Percentiles rank a stretch among this genome's conserved stretches.
Evolutionary conservation across 257 asterid genomes (phyloP).

Genomic region (Echites panduratus): DNA sequence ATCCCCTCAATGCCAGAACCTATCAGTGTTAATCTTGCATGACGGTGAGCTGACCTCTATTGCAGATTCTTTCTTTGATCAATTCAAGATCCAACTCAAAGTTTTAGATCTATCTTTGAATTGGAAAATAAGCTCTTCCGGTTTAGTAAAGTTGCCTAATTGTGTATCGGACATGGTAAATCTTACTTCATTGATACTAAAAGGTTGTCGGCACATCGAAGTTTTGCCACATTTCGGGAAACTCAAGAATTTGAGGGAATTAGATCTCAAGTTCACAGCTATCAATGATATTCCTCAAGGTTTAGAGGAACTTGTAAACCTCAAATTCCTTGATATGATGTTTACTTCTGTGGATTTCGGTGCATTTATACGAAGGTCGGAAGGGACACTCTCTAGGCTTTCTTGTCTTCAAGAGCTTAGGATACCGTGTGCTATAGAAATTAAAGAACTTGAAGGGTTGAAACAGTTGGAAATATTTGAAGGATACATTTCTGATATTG

Average conservation of each 20-base stretch:
- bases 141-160: slow-evolving; percentile 23
- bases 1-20: slow-evolving; percentile 26
- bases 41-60: slow-evolving; percentile 24
- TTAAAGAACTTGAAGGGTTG: slow-evolving; percentile 13
- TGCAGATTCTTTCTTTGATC: slow-evolving; percentile 25
- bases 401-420: slow-evolving; percentile 22
- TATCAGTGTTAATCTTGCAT: slow-evolving; percentile 25
- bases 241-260: slow-evolving; percentile 19
- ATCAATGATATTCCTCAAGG: slow-evolving; percentile 25
- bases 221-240: slow-evolving; percentile 22
- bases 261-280: slow-evolving; percentile 19
- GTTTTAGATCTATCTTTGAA: background rate
- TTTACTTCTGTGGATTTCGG: too few species aligned
- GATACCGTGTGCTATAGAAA: slow-evolving; percentile 14
- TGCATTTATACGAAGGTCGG: slow-evolving; percentile 6
- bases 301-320: slow-evolving; percentile 21
- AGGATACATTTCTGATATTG: slow-evolving; percentile 18
- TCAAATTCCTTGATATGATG: slow-evolving; percentile 23
- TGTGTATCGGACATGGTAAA: slow-evolving; percentile 24
- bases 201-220: slow-evolving; percentile 15
- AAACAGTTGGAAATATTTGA: too few species aligned
- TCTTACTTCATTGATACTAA: slow-evolving; percentile 23
- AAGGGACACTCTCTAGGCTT: slow-evolving; percentile 20
- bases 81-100: too few species aligned
- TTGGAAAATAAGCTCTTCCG: slow-evolving; percentile 18